phyloP scores from a whole-genome alignment of 1,284 basidiomycete species.

The Trichosporon sp. region DNA sequence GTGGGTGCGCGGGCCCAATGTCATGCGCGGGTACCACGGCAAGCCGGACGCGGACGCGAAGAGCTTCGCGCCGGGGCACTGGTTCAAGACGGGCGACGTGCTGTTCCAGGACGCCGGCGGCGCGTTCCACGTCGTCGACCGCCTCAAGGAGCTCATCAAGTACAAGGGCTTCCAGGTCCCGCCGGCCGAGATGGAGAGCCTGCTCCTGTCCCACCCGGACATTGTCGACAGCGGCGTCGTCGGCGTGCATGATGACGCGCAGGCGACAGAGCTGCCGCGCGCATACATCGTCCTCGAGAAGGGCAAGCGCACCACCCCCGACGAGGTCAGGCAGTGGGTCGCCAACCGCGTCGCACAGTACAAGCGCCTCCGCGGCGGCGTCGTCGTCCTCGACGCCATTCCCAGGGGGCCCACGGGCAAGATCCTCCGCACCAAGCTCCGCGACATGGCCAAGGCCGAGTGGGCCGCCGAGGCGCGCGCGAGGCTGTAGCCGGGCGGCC shows the following conservation, averaged over 20 bases:
- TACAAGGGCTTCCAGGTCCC: slow-evolving; percentile 63
- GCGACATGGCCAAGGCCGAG: slow-evolving; percentile 7
- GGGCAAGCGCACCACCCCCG: slow-evolving; percentile 31
- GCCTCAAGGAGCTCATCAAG: slow-evolving; percentile 75
- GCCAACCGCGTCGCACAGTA: slow-evolving; percentile 54
- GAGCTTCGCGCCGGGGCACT: slow-evolving; percentile 52
- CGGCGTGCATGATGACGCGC: slow-evolving; percentile 58
- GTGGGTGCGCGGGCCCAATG: slow-evolving; percentile 68
- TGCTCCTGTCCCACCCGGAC: slow-evolving; percentile 66
- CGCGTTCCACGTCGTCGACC: slow-evolving; percentile 48
- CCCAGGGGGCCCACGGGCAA: slow-evolving; percentile 50
- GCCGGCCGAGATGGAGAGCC: slow-evolving; percentile 72
- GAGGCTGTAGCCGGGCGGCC: not conserved
- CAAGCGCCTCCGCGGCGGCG: slow-evolving; percentile 53
- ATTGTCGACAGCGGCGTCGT: slow-evolving; percentile 68
- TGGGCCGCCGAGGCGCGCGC: slow-evolving; percentile 7
- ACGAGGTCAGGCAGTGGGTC: slow-evolving; percentile 57
- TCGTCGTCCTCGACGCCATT: slow-evolving; percentile 51
- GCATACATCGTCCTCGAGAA: slow-evolving; percentile 58
- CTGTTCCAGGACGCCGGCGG: slow-evolving; percentile 59
- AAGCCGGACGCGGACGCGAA: slow-evolving; percentile 64
- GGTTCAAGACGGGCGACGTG: slow-evolving; percentile 83
- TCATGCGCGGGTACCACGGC: slow-evolving; percentile 71
- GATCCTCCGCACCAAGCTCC: slow-evolving; percentile 36
- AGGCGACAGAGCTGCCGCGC: slow-evolving; percentile 72